Percentiles rank a stretch among this genome's conserved stretches.
Conservation (phyloP, 306 rosid species). For the Cucumis melo region DNA sequence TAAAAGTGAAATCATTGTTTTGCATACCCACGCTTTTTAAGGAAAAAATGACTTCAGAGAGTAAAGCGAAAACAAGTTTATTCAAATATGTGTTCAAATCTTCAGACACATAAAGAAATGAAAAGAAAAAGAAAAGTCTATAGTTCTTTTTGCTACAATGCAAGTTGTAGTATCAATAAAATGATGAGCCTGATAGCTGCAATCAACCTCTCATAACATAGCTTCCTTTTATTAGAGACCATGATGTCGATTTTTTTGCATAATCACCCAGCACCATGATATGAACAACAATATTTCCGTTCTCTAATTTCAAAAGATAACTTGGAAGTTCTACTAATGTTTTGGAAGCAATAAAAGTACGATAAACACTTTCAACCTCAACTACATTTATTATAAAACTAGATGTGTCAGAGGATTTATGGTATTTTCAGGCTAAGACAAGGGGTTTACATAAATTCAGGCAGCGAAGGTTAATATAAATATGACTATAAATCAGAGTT, state of each 20-base stretch:
- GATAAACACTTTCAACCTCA: neutral
- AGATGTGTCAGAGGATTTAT: neutral
- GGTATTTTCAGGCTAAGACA: neutral
- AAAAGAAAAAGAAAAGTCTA: too few relatives aligned
- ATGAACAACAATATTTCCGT: neutral
- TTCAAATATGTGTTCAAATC: too few relatives aligned
- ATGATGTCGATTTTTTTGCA: neutral
- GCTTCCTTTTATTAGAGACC: neutral
- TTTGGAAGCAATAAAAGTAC: neutral
- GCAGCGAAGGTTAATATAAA: neutral
- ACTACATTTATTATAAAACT: neutral
- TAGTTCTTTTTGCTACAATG: too few relatives aligned
- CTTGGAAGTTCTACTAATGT: neutral
- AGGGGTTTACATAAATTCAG: neutral
- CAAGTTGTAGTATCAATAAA: neutral
- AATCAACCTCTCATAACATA: neutral
- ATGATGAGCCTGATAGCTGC: neutral
- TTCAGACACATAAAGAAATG: too few relatives aligned
- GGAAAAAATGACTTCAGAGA: too few relatives aligned
- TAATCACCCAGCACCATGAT: neutral
- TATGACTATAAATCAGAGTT: too few relatives aligned
- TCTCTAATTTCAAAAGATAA: neutral
- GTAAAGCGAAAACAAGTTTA: too few relatives aligned
- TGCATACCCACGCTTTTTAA: too few relatives aligned
- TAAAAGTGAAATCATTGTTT: too few relatives aligned